A percentile compares a stretch with the other conserved stretches of the same genome.
phyloP scores from a whole-genome alignment of 1,284 basidiomycete genomes.

The Cryptococcus floricola region DNA sequence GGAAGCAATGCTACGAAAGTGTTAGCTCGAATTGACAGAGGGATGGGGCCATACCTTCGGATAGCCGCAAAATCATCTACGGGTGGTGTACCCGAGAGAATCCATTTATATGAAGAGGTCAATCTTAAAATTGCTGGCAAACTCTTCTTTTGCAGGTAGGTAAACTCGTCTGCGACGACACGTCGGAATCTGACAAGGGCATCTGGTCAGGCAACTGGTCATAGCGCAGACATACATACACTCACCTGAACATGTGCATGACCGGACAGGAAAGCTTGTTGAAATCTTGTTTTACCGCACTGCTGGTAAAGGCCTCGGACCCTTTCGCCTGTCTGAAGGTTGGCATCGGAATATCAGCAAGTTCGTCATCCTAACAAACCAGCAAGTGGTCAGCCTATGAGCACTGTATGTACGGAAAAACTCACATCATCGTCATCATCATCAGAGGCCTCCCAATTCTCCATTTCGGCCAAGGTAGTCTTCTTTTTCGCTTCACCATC shows the following conservation, averaged over 20 bases:
- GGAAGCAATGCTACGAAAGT: slow-evolving; percentile 61
- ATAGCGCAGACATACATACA: background rate
- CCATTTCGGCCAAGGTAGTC: slow-evolving; percentile 45
- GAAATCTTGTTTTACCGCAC: slow-evolving; percentile 67
- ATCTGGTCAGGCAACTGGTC: slow-evolving; percentile 2
- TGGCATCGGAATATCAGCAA: slow-evolving; percentile 23
- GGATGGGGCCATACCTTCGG: slow-evolving; percentile 58
- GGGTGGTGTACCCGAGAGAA: slow-evolving; percentile 93
- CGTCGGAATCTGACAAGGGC: slow-evolving; percentile 59
- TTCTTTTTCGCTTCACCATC: slow-evolving; percentile 47
- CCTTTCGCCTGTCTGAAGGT: slow-evolving; percentile 28
- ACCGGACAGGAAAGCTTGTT: slow-evolving; percentile 73
- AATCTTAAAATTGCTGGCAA: slow-evolving; percentile 74
- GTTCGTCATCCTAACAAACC: slow-evolving; percentile 14
- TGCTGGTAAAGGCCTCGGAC: slow-evolving; percentile 48
- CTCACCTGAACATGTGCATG: slow-evolving; percentile 77
- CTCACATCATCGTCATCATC: slow-evolving; percentile 50
- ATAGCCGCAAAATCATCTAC: slow-evolving; percentile 85
- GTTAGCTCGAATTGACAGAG: background rate
- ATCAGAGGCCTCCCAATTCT: slow-evolving; percentile 44
- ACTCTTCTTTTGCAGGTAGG: slow-evolving; percentile 78
- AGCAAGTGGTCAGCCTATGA: background rate
- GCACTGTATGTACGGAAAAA: background rate
- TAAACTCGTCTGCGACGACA: slow-evolving; percentile 90
- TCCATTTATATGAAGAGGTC: slow-evolving; percentile 79